Base-by-base conservation (phyloP, 345 rosid genomes). In the Barbarea vulgaris region DNA sequence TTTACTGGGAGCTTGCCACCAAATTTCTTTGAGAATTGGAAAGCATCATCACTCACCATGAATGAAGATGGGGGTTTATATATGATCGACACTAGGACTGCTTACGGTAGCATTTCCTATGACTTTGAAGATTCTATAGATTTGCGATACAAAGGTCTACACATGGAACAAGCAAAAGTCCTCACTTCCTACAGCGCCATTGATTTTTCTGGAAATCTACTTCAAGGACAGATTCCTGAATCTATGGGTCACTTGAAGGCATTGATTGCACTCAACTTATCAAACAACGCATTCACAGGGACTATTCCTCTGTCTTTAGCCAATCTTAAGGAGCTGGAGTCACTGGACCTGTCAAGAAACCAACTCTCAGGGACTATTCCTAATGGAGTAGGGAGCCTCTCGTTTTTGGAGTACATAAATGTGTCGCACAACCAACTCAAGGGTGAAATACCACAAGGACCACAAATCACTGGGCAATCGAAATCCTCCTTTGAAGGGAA, bases 91-190 rank as follows among this genome's bases (percentile, higher is more conserved):
- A 39, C 6, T 14, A 13, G 1, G 17, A 14, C 4, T 13, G 17
- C 46, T 41, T 41, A 41, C n/a, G 3, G 3, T 13, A 39, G 3
- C 3, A 11, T 13, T n/a, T 46, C 5, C 13, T 9, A 6, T n/a
- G 3, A 0, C 0, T 70, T 22, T n/a, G 9, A 33, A 9, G 34
- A 63, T 9, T 1, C 1, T 8, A 22, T 72, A 8, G 71, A 74
- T n/a, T 46, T 74, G 41, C 58, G 17, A 15, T 7, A 65, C 65
- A 74, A 65, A 65, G 66, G 78, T 65, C 51, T 74, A n/a, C 0
- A 1, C 0, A 14, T 41, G 47, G 47, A 41, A 17, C 17, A 41
- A 41, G 17, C 6, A 0, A 41, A 13, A 0, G n/a, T 41, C 0
- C 47, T 41, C 17, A 41, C n/a, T 0, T 41, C 17, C 17, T 41